Percentiles rank a stretch among this genome's conserved stretches.
Evolutionary conservation across 257 asterid species (phyloP).

Genomic region (Salvia splendens): DNA sequence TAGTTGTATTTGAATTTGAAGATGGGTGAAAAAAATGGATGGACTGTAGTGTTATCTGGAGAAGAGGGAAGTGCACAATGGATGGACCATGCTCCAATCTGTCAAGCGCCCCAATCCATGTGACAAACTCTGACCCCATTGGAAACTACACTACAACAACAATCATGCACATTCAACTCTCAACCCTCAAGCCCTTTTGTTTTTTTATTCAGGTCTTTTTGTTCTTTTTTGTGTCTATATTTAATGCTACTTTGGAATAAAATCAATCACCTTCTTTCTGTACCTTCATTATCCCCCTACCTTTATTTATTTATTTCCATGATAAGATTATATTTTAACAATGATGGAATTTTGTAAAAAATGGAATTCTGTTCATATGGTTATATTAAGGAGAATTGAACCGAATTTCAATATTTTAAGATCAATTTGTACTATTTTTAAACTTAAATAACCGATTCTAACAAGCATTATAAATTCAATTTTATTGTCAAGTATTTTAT

Average conservation of each 20-base stretch:
- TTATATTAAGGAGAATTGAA: too few relatives aligned
- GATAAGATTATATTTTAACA: too few relatives aligned
- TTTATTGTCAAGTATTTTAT: too few relatives aligned
- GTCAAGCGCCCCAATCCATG: conserved; percentile 32
- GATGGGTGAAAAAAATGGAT: neutral
- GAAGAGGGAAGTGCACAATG: conserved; percentile 27
- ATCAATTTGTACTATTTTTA: too few relatives aligned
- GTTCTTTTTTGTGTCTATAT: neutral
- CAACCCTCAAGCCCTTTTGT: conserved; percentile 2
- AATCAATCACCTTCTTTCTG: neutral
- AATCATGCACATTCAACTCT: conserved; percentile 31
- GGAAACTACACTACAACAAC: conserved; percentile 26
- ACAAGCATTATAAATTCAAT: too few relatives aligned
- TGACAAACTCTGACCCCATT: conserved; percentile 24
- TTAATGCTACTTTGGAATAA: neutral
- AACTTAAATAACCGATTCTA: too few relatives aligned
- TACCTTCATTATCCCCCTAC: too few relatives aligned
- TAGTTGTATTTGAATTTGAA: too few relatives aligned
- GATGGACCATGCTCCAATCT: conserved; percentile 33
- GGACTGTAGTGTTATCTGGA: conserved; percentile 32
- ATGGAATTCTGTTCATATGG: too few relatives aligned
- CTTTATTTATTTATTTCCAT: too few relatives aligned
- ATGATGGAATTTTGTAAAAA: too few relatives aligned
- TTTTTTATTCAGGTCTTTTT: neutral
- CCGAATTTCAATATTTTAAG: too few relatives aligned